These are phyloP conservation scores for Sugiyamaella floridensis DNA, from an alignment of 805 yeast species.

Conservation along the genomic window DNA sequence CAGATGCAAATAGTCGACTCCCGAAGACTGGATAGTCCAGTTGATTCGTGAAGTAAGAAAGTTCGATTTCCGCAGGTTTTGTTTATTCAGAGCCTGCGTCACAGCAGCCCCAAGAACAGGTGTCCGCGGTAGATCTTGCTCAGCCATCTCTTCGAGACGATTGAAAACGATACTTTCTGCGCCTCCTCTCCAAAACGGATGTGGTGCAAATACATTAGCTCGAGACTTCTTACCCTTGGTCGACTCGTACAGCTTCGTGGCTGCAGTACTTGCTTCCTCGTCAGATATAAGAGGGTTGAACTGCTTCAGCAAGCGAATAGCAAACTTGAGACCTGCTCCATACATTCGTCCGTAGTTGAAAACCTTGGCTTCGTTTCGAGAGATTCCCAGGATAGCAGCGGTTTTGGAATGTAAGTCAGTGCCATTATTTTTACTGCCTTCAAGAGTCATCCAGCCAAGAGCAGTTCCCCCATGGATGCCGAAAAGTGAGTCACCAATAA, in stretches of 20 bases:
- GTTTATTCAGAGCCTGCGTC: conserved; percentile 68
- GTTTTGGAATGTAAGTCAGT: conserved; percentile 95
- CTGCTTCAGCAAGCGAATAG: conserved; percentile 72
- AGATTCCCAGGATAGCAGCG: conserved; percentile 80
- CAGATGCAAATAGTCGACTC: conserved; percentile 90
- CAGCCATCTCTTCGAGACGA: conserved; percentile 79
- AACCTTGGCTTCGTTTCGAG: conserved; percentile 86
- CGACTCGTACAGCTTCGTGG: conserved; percentile 60
- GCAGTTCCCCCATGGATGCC: conserved; percentile 93
- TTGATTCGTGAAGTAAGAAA: conserved; percentile 87
- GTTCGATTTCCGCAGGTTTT: conserved; percentile 50
- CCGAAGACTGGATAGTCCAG: conserved; percentile 98
- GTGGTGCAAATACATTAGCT: conserved; percentile 27
- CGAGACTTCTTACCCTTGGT: conserved; percentile 65
- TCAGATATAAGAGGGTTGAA: conserved; percentile 70
- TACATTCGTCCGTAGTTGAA: conserved; percentile 96
- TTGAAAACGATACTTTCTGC: conserved; percentile 90
- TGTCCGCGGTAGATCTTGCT: conserved; percentile 70
- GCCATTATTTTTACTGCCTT: conserved; percentile 84
- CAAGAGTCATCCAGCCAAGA: conserved; percentile 98
- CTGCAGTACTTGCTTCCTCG: conserved; percentile 56
- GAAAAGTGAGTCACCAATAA: conserved; percentile 87
- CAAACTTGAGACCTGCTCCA: conserved; percentile 94
- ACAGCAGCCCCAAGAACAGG: conserved; percentile 93
- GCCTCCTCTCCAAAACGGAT: conserved; percentile 59